Conservation (phyloP, 495 filamentous ascomycete genomes). For the Aspergillus ostianus region DNA sequence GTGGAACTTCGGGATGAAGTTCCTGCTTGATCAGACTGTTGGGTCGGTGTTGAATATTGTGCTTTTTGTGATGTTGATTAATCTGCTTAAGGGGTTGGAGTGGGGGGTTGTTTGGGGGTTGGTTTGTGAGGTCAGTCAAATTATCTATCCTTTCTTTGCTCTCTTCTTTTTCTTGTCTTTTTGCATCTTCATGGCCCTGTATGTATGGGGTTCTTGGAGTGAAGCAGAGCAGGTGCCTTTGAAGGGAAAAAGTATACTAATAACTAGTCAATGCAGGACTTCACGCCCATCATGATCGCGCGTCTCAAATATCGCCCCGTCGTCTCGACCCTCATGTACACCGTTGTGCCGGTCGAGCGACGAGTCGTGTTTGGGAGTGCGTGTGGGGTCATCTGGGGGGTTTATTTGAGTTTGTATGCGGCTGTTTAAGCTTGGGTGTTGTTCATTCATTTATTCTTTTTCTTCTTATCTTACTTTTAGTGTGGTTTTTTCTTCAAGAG, state of each 20-base stretch:
- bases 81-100: constrained; percentile 47
- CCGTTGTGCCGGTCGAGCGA: constrained; percentile 71
- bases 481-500: background rate
- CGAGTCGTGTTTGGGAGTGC: constrained; percentile 75
- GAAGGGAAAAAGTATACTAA: background rate
- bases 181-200: background rate
- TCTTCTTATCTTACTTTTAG: background rate
- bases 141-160: constrained; percentile 9
- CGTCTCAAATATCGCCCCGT: constrained; percentile 81
- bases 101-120: constrained; percentile 27
- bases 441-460: constrained; percentile 9
- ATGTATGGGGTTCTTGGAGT: background rate
- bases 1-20: constrained; percentile 75
- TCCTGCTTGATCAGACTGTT: constrained; percentile 77
- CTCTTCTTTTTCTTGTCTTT: background rate
- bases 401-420: constrained; percentile 77
- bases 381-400: constrained; percentile 81
- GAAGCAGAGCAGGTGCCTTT: no score
- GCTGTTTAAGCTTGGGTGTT: constrained; percentile 28
- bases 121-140: constrained; percentile 36
- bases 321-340: constrained; percentile 78
- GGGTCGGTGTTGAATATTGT: constrained; percentile 75
- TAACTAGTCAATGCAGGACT: constrained; percentile 50
- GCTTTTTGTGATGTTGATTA: constrained; percentile 64
- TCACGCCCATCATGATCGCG: constrained; percentile 67